Base-by-base conservation (phyloP, 1,284 basidiomycete species). In the Microbotryum lychnidis-dioicae region DNA sequence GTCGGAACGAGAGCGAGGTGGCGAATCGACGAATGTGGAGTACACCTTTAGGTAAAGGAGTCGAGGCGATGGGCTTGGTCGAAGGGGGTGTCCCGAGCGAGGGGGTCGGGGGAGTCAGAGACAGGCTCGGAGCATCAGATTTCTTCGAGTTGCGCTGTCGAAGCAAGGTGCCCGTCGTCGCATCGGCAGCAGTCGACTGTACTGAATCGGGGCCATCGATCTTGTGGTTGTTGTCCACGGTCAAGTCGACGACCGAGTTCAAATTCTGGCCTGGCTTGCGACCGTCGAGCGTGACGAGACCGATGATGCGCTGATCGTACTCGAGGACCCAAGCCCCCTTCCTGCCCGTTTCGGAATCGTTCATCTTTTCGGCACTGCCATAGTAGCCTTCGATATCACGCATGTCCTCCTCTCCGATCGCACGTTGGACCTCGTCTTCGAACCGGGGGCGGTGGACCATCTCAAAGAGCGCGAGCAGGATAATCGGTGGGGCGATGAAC, bases 311-410 rank as follows among this genome's bases (percentile, higher is more conserved):
- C 21, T 58, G 42, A 54, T 69, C 66, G 51, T 62, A 68, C 55
- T 69, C 68, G 58, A 68, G 53, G 6, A 69, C 68, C 63, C 66
- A 69, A 51, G 68, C 61, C 5, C 68, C 68, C 31, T 53, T 53
- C 31, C 63, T 46, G 14, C 37, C 37, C 12, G 14, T 42, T 18
- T 42, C 37, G 37, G 37, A 16, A 12, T 16, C 37, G 5, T 18
- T 16, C 37, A 3, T 6, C 50, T 64, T 56, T 8, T 37, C 44
- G 4, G 58, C 50, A 10, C 23, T 37, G 20, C 29, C 58, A 50
- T 69, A 67, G 56, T 63, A 67, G 21, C 31, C 58, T 20, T 54
- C 29, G 20, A 67, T 55, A 47, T 65, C 61, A 18, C 61, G 47
- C 58, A 69, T 27, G 45, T 69, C 68, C 48, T 64, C 66, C 49